A percentile compares a stretch with the other conserved stretches of the same genome.
These are phyloP conservation scores for Rheum nobile DNA, from an alignment of 148 eudicot genomes.

Conservation along the genomic window DNA sequence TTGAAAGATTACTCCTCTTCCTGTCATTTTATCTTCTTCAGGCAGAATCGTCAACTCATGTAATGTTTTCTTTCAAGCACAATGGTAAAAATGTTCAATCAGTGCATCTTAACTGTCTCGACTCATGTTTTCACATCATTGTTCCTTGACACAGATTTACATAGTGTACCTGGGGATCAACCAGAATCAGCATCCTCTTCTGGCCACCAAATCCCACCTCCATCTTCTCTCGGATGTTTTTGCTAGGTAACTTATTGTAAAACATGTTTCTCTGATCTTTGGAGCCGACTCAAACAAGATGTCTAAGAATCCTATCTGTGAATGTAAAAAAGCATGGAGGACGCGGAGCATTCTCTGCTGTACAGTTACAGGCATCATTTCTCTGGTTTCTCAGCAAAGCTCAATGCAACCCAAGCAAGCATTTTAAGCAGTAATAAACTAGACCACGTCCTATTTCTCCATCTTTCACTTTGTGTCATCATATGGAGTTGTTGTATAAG, in stretches of 20 bases:
- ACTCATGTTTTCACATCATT: neutral
- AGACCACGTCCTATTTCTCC: neutral
- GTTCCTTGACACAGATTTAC: neutral
- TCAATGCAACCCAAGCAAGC: constrained; percentile 2
- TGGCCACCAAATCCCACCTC: neutral
- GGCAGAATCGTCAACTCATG: neutral
- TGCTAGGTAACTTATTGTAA: neutral
- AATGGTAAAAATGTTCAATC: neutral
- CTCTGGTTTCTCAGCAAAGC: constrained; percentile 7
- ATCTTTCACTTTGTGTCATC: neutral
- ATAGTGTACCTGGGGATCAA: constrained; percentile 4
- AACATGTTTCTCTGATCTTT: neutral
- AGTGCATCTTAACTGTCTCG: neutral
- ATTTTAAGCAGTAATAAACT: neutral
- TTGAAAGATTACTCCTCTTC: neutral
- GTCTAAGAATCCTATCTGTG: neutral
- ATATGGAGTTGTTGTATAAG: neutral
- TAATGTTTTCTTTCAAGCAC: neutral
- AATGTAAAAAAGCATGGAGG: neutral
- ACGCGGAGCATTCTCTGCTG: neutral
- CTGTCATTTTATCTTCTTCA: constrained; percentile 4
- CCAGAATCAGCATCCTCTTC: neutral
- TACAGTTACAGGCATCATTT: constrained; percentile 5
- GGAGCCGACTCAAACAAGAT: neutral
- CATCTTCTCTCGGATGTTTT: neutral